Evolutionary conservation across 805 yeast genomes (phyloP).

Genomic region (Wickerhamomyces silvicola): DNA sequence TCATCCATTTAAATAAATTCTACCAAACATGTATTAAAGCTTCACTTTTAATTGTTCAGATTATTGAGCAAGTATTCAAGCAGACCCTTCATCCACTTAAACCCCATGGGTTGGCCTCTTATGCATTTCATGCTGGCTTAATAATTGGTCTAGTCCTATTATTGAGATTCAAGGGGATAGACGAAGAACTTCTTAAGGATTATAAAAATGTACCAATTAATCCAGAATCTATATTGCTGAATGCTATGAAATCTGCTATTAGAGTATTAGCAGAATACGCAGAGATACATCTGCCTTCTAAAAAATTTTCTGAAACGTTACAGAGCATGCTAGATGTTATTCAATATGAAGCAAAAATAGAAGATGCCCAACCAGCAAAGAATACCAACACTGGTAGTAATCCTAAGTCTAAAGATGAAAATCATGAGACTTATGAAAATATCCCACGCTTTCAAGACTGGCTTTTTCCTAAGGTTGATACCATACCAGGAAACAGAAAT

Average conservation of each 20-base stretch:
- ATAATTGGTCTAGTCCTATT: slow-evolving; percentile 28
- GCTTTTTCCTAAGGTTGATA: slow-evolving; percentile 16
- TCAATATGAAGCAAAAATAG: neutral
- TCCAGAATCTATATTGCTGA: slow-evolving; percentile 10
- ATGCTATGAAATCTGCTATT: slow-evolving; percentile 18
- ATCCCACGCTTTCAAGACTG: slow-evolving; percentile 21
- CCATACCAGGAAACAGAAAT: neutral
- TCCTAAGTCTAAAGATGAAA: neutral
- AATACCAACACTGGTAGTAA: neutral
- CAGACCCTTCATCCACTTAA: slow-evolving; percentile 30
- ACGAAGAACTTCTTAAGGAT: slow-evolving; percentile 12
- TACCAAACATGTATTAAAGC: slow-evolving; percentile 32
- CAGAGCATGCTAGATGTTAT: slow-evolving; percentile 16
- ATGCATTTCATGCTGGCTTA: slow-evolving; percentile 31
- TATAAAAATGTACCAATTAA: slow-evolving; percentile 12
- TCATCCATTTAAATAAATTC: slow-evolving; percentile 19
- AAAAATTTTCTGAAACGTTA: slow-evolving; percentile 12
- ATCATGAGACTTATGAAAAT: slow-evolving; percentile 15
- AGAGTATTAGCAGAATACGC: slow-evolving; percentile 15
- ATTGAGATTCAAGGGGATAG: slow-evolving; percentile 12
- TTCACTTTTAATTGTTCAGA: slow-evolving; percentile 28
- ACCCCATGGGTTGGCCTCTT: slow-evolving; percentile 28
- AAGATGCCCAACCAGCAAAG: slow-evolving; percentile 1
- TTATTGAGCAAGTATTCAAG: slow-evolving; percentile 22
- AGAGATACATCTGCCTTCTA: slow-evolving; percentile 14